These are phyloP conservation scores for Ligustrum vulgare DNA, from an alignment of 257 asterid species.

Conservation along the genomic window DNA sequence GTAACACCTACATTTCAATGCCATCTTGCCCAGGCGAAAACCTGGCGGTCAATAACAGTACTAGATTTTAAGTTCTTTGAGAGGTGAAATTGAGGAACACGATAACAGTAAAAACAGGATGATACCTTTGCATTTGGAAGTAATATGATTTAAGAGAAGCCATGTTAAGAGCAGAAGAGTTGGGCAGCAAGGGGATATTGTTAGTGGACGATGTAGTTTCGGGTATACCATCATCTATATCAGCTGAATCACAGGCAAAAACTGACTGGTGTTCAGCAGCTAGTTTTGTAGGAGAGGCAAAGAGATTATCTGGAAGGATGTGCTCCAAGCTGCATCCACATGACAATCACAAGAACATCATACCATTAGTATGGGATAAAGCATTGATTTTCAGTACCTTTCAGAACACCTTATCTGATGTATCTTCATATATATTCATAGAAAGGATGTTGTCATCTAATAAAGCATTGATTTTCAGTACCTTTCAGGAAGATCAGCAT, in stretches of 20 bases:
- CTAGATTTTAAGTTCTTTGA: slow-evolving; percentile 1
- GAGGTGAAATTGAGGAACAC: neutral
- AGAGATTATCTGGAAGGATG: slow-evolving; percentile 79
- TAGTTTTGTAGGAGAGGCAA: slow-evolving; percentile 80
- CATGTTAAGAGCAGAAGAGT: slow-evolving; percentile 46
- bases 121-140: slow-evolving; percentile 75
- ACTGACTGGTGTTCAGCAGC: slow-evolving; percentile 43
- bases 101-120: neutral
- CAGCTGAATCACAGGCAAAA: slow-evolving; percentile 39
- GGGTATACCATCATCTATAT: slow-evolving; percentile 35
- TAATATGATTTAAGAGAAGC: slow-evolving; percentile 63
- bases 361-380: slow-evolving; percentile 18
- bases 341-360: slow-evolving; percentile 11
- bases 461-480: slow-evolving; percentile 19
- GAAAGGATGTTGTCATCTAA: neutral
- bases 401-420: too few species aligned
- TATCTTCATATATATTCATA: neutral
- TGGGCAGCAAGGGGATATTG: slow-evolving; percentile 31
- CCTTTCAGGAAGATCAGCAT: slow-evolving; percentile 56
- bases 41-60: slow-evolving; percentile 31
- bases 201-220: slow-evolving; percentile 44
- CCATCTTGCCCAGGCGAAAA: slow-evolving; percentile 65
- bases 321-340: slow-evolving; percentile 65
- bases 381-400: too few species aligned
- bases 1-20: slow-evolving; percentile 66